Percentiles rank a stretch among this genome's conserved stretches.
Evolutionary conservation across 345 rosid genomes (phyloP).

Genomic region (Syzygium aqueum): DNA sequence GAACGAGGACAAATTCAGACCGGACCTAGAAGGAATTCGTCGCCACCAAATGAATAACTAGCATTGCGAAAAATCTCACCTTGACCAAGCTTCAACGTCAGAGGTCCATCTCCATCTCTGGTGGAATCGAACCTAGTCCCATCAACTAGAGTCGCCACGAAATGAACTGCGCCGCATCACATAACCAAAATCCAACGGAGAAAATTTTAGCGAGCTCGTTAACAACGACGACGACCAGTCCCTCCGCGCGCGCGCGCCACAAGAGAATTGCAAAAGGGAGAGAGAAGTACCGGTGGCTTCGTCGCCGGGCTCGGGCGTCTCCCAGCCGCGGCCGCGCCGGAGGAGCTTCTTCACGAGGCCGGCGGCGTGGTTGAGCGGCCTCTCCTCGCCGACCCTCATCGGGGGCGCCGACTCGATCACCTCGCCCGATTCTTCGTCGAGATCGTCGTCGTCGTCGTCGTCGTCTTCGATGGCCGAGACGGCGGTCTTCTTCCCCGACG

Average conservation of each 20-base stretch:
- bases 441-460: constrained; percentile 24
- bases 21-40: neutral
- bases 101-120: constrained; percentile 24
- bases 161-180: constrained; percentile 31
- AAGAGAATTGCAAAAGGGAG: neutral
- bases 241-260: neutral
- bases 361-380: constrained; percentile 21
- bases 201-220: neutral
- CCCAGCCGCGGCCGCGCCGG: constrained; percentile 36
- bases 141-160: constrained; percentile 39
- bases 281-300: constrained; percentile 33
- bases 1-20: neutral
- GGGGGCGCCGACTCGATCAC: constrained; percentile 61
- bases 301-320: constrained; percentile 49
- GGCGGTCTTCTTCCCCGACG: constrained; percentile 9
- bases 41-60: neutral
- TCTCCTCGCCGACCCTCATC: constrained; percentile 51
- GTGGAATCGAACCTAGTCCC: constrained; percentile 41
- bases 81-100: constrained; percentile 34
- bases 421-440: constrained; percentile 62
- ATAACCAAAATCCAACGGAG: neutral
- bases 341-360: constrained; percentile 49
- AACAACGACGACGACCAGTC: neutral
- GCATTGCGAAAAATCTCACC: constrained; percentile 10
- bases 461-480: constrained; percentile 13